These are phyloP conservation scores for Maudiozyma serrabonitensis DNA, from an alignment of 805 yeast species.

Conservation along the genomic window DNA sequence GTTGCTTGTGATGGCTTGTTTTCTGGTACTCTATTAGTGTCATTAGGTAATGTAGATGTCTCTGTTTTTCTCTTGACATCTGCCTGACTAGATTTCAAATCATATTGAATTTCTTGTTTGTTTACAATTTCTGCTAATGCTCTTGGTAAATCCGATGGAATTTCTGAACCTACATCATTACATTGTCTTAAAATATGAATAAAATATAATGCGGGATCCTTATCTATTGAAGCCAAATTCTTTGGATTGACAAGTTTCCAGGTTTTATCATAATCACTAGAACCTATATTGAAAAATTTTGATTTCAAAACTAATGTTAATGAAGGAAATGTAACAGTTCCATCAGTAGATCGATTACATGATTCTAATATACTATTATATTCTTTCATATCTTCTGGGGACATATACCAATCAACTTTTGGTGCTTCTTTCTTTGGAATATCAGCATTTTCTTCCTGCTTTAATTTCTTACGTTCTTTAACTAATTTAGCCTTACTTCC, in stretches of 20 bases:
- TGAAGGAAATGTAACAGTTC: slow-evolving; percentile 68
- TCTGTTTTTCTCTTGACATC: slow-evolving; percentile 25
- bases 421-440: slow-evolving; percentile 16
- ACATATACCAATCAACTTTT: slow-evolving; percentile 87
- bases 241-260: slow-evolving; percentile 95
- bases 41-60: slow-evolving; percentile 6
- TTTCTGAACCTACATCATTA: slow-evolving; percentile 63
- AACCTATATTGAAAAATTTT: slow-evolving; percentile 64
- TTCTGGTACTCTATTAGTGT: too few species aligned
- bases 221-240: slow-evolving; percentile 77
- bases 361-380: slow-evolving; percentile 67
- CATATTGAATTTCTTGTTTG: slow-evolving; percentile 71
- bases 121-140: slow-evolving; percentile 85
- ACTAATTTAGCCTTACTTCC: slow-evolving; percentile 77
- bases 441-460: slow-evolving; percentile 30
- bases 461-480: slow-evolving; percentile 64
- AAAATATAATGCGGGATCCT: slow-evolving; percentile 83
- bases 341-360: slow-evolving; percentile 56
- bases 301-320: slow-evolving; percentile 53
- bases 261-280: slow-evolving; percentile 75
- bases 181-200: slow-evolving; percentile 88
- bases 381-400: slow-evolving; percentile 72
- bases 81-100: slow-evolving; percentile 47
- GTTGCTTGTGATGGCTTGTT: neutral
- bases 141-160: slow-evolving; percentile 93